Percentiles rank a stretch among this genome's conserved stretches.
phyloP scores from a whole-genome alignment of 371 early-diverging fungal genomes.

The Mucor irregularis region DNA sequence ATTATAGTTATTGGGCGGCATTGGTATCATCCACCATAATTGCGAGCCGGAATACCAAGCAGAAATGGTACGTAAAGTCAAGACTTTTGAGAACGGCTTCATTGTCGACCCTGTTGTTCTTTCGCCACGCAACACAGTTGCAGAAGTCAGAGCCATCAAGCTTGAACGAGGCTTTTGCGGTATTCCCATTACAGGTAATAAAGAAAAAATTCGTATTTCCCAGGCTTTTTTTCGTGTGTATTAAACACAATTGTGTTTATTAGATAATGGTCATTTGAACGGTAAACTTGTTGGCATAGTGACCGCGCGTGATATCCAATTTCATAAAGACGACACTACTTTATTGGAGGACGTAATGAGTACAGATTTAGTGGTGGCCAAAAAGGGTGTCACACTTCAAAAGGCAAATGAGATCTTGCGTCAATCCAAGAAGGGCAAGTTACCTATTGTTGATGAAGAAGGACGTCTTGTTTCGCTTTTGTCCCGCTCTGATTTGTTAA shows the following conservation, averaged over 20 bases:
- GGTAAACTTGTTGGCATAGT: constrained; percentile 94
- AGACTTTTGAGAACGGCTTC: constrained; percentile 97
- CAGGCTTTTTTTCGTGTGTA: constrained; percentile 7
- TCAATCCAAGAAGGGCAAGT: constrained; percentile 93
- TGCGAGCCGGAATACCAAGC: constrained; percentile 93
- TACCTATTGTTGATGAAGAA: constrained; percentile 87
- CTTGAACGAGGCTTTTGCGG: constrained; percentile 88
- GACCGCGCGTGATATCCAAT: constrained; percentile 94
- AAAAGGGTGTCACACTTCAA: constrained; percentile 82
- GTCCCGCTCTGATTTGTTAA: constrained; percentile 92
- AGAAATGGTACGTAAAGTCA: constrained; percentile 95
- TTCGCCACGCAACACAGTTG: constrained; percentile 78
- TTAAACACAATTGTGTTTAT: not conserved
- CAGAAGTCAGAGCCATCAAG: constrained; percentile 87
- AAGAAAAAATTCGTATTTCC: constrained; percentile 18
- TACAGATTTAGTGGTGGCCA: constrained; percentile 83
- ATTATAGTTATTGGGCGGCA: constrained; percentile 79
- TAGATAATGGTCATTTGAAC: constrained; percentile 80
- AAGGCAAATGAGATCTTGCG: constrained; percentile 90
- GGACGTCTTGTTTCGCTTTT: constrained; percentile 86
- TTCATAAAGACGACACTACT: constrained; percentile 66
- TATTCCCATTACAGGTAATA: constrained; percentile 87
- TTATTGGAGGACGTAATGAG: constrained; percentile 83
- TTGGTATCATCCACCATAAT: constrained; percentile 97
- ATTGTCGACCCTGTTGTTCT: constrained; percentile 91